phyloP scores from a whole-genome alignment of 1,139 yeast genomes.

The Suhomyces bolitotheri region DNA sequence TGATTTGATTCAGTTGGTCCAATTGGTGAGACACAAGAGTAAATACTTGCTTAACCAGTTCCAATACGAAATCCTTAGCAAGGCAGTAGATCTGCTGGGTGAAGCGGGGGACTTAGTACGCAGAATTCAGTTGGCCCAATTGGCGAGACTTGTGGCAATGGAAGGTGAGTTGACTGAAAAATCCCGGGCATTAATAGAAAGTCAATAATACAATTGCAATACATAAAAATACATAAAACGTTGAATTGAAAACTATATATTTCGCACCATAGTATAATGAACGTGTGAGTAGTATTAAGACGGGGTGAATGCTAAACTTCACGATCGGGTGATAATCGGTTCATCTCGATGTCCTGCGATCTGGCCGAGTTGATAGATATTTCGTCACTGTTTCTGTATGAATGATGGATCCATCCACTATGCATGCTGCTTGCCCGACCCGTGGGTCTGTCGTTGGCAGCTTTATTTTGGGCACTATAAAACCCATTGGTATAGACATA shows the following conservation, averaged over 20 bases:
- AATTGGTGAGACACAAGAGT: slow-evolving; percentile 18
- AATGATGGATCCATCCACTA: slow-evolving; percentile 26
- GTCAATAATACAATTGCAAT: slow-evolving; percentile 6
- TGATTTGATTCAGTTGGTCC: slow-evolving; percentile 37
- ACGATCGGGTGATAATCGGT: neutral
- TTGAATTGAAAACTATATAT: too few species aligned
- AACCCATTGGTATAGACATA: slow-evolving; percentile 49
- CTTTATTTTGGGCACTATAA: slow-evolving; percentile 24
- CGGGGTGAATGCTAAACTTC: neutral
- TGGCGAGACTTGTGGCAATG: slow-evolving; percentile 19
- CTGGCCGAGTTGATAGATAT: slow-evolving; percentile 18
- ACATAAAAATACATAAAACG: too few species aligned
- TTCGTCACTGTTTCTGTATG: slow-evolving; percentile 21
- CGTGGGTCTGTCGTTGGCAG: neutral
- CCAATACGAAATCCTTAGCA: slow-evolving; percentile 15
- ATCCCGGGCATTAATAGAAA: slow-evolving; percentile 8
- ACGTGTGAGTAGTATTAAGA: neutral
- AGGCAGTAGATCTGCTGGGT: slow-evolving; percentile 12
- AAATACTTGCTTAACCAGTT: slow-evolving; percentile 16
- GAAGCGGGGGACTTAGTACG: slow-evolving; percentile 8
- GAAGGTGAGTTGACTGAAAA: slow-evolving; percentile 10
- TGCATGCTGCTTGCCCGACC: slow-evolving; percentile 13
- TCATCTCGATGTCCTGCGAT: slow-evolving; percentile 7
- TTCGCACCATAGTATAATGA: too few species aligned
- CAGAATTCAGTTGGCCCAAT: slow-evolving; percentile 21